A percentile compares a stretch with the other conserved stretches of the same genome.
Conservation (phyloP, 371 early-diverging fungal species). For the Apophysomyces sp. region DNA sequence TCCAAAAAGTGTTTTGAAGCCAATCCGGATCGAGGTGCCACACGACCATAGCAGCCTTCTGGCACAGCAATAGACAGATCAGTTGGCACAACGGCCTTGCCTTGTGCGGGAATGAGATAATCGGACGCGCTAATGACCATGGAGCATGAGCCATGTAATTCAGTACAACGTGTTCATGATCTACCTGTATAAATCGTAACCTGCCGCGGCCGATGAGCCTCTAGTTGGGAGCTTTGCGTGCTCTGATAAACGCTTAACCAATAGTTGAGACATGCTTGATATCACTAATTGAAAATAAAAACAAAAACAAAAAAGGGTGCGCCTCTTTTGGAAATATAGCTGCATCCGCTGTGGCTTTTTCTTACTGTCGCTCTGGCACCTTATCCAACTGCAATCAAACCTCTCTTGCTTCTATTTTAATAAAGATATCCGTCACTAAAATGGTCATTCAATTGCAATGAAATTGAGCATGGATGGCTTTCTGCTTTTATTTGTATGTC, state of each 20-base stretch:
- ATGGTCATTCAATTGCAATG: too few species aligned
- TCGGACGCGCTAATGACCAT: conserved; percentile 56
- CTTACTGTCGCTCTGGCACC: too few species aligned
- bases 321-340: not conserved
- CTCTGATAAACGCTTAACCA: conserved; percentile 60
- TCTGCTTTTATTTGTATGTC: too few species aligned
- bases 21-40: conserved; percentile 93
- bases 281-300: not conserved
- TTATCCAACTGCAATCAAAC: too few species aligned
- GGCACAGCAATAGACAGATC: conserved; percentile 85
- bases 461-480: too few species aligned
- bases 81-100: conserved; percentile 75
- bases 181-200: conserved; percentile 94
- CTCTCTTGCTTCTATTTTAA: too few species aligned
- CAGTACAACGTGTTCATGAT: not conserved
- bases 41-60: conserved; percentile 90
- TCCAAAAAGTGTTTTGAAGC: conserved; percentile 93
- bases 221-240: conserved; percentile 82
- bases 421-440: too few species aligned
- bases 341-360: too few species aligned
- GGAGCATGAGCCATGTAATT: too few species aligned
- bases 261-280: conserved; percentile 21
- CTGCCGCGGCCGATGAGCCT: conserved; percentile 84
- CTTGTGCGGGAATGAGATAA: conserved; percentile 70
- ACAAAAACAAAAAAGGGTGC: not conserved